Evolutionary conservation across 352 stramenopile genomes (phyloP).

Genomic region (Pythium rhizo-oryzae): DNA sequence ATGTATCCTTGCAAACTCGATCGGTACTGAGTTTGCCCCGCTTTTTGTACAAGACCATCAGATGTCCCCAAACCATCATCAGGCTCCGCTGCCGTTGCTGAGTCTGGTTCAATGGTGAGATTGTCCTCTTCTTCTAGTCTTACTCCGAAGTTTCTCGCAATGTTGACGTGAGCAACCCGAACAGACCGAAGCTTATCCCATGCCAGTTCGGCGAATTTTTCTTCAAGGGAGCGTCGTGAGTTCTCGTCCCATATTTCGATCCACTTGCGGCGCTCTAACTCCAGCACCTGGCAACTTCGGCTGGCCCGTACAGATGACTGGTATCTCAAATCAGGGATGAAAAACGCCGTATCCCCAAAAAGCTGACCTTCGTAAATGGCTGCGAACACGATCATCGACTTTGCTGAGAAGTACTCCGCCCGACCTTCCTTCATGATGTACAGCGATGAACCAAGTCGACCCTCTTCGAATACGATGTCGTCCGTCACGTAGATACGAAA

Average conservation of each 20-base stretch:
- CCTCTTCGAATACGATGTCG: constrained; percentile 60
- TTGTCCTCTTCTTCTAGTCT: no score
- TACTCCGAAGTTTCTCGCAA: constrained; percentile 33
- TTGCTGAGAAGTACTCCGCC: constrained; percentile 44
- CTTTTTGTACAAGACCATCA: no score
- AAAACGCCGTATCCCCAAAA: constrained; percentile 69
- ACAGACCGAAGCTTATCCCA: not conserved
- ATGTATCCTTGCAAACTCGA: no score
- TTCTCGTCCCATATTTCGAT: constrained; percentile 42
- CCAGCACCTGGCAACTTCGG: constrained; percentile 58
- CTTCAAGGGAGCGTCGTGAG: constrained; percentile 26
- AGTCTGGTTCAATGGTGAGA: no score
- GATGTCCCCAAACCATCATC: no score
- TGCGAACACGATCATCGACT: constrained; percentile 44
- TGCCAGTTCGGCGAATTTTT: constrained; percentile 24
- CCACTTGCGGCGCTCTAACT: constrained; percentile 51
- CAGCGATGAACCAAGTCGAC: constrained; percentile 43
- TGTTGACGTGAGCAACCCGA: constrained; percentile 28
- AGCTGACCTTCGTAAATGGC: constrained; percentile 33
- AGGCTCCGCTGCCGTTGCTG: no score
- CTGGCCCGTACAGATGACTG: constrained; percentile 47
- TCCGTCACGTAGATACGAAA: constrained; percentile 62
- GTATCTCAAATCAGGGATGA: constrained; percentile 38
- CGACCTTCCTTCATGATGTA: constrained; percentile 57
- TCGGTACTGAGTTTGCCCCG: no score